Conservation (phyloP, 1,284 basidiomycete genomes). For the Rhizopogon hawkerae region DNA sequence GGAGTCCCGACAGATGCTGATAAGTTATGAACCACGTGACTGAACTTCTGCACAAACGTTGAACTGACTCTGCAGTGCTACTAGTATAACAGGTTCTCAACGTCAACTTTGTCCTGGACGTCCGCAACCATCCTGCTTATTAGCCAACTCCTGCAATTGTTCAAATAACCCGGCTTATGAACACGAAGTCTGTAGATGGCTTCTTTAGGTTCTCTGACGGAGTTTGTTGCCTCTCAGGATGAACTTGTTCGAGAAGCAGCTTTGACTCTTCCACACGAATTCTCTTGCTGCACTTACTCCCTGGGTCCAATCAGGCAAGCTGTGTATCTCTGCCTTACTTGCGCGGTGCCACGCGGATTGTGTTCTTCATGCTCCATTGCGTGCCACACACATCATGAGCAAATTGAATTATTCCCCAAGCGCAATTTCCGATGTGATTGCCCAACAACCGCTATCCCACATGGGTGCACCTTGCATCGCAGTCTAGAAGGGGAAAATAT, state of each 20-base stretch:
- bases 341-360: slow-evolving; percentile 47
- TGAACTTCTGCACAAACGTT: neutral
- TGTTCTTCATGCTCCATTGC: slow-evolving; percentile 77
- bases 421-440: slow-evolving; percentile 74
- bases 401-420: slow-evolving; percentile 77
- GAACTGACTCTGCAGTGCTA: no score
- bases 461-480: slow-evolving; percentile 55
- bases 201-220: slow-evolving; percentile 30
- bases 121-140: no score
- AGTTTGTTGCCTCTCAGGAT: slow-evolving; percentile 52
- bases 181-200: neutral
- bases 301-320: slow-evolving; percentile 56
- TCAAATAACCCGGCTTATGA: neutral
- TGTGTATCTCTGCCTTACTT: slow-evolving; percentile 69
- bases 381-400: slow-evolving; percentile 74
- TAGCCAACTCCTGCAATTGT: neutral
- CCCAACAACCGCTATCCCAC: slow-evolving; percentile 52
- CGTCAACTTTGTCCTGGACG: no score
- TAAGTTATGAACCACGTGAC: neutral
- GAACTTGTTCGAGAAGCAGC: slow-evolving; percentile 59
- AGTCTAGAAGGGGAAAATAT: slow-evolving; percentile 44
- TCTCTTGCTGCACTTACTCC: slow-evolving; percentile 62
- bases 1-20: no score
- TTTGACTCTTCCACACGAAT: slow-evolving; percentile 65
- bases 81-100: no score